Evolutionary conservation across 352 stramenopile genomes (phyloP), one percentile per base, ranked within the genome.

Genomic region (Globisporangium radiosum): DNA sequence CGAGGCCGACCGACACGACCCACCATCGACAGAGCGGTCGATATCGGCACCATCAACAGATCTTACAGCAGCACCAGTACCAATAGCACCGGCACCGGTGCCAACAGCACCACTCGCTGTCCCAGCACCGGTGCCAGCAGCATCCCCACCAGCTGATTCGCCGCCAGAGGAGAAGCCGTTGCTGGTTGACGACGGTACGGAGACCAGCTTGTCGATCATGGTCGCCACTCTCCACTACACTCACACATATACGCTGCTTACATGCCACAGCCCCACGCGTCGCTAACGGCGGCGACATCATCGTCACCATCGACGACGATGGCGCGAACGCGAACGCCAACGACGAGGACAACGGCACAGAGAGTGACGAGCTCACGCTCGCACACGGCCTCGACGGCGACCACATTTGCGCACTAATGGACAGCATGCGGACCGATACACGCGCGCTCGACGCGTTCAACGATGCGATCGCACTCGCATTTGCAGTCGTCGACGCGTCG

Each of bases 401-500:
- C 36, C 59, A 67, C 51, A 67, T 67, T 19, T 19, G 44, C 25
- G 10, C 19, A 1, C 61, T 67, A 4, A 15, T 66, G 17, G 33
- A 37, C 39, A 60, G 53, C 25, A 68, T 66, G 51, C 47, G 44
- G 43, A 49, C 19, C 11, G 40, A 56, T 17, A 9, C 49, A 7
- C 38, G 52, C n/a, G 68, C 66, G 9, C 66, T 71, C 19, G 50
- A 56, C 0, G 62, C 71, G 47, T 78, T 87, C 60, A 63, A 80
- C 36, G 54, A 73, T 52, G 56, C 72, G 15, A 68, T 88, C 51
- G 57, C 70, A 8, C 47, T 85, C 14, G 78, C 72, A 17, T 81
- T 69, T 57, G 66, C 74, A 50, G 83, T 87, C 63, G 76, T 85
- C 42, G 78, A 88, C 25, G 76, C 78, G 25, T 80, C 72, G 8